phyloP scores from a whole-genome alignment of 1,284 basidiomycete species.

The Apiotrichum montevideense region DNA sequence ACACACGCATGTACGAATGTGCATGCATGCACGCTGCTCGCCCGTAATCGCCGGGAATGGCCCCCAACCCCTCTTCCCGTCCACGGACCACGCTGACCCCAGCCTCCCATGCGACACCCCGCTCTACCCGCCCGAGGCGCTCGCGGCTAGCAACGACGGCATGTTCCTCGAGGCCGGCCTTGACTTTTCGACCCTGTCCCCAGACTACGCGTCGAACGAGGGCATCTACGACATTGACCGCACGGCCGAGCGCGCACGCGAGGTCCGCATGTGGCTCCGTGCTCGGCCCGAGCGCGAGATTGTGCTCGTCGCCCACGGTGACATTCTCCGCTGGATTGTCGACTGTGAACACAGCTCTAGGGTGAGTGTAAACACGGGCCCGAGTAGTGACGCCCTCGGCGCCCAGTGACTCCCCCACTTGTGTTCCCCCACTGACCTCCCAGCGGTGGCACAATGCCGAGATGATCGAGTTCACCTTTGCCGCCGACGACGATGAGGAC shows the following conservation, averaged over 20 bases:
- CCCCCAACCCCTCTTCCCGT: too few relatives aligned
- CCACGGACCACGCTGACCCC: background rate
- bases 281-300: slow-evolving; percentile 41
- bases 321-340: slow-evolving; percentile 42
- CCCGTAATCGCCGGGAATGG: too few relatives aligned
- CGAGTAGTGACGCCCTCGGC: too few relatives aligned
- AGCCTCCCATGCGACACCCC: slow-evolving; percentile 44
- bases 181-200: slow-evolving; percentile 37
- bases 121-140: slow-evolving; percentile 26
- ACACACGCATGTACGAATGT: too few relatives aligned
- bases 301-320: slow-evolving; percentile 47
- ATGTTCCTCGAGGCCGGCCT: slow-evolving; percentile 33
- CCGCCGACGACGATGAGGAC: slow-evolving; percentile 28
- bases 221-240: slow-evolving; percentile 39
- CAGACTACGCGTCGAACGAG: slow-evolving; percentile 41
- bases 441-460: slow-evolving; percentile 45
- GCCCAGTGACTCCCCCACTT: too few relatives aligned
- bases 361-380: slow-evolving; percentile 18
- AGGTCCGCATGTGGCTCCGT: slow-evolving; percentile 40
- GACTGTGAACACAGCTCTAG: slow-evolving; percentile 30
- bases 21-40: too few relatives aligned
- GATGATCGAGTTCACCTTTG: slow-evolving; percentile 37
- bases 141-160: slow-evolving; percentile 35
- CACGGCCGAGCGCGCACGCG: slow-evolving; percentile 30
- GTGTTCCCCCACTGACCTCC: background rate